Conservation (phyloP, 169 alveolate species). For the Plasmodium inui region DNA sequence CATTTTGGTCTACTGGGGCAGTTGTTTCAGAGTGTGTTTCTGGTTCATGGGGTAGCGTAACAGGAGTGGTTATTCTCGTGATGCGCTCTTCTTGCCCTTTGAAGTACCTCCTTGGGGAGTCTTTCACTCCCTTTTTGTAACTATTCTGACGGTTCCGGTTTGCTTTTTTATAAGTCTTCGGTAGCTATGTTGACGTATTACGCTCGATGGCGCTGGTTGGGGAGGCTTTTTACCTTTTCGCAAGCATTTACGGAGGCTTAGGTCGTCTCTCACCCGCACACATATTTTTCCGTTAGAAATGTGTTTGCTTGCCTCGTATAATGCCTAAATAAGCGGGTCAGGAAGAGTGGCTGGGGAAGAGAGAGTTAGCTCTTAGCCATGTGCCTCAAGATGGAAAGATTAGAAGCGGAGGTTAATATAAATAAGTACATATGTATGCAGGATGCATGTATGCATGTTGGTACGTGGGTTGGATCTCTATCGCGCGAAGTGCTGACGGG, state of each 20-base stretch:
- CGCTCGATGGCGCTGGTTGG: not conserved
- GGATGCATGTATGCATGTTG: not conserved
- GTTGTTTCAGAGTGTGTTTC: not conserved
- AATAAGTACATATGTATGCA: not conserved
- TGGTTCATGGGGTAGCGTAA: not conserved
- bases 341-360: not conserved
- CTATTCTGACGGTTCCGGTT: not conserved
- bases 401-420: not conserved
- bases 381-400: not conserved
- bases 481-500: not conserved
- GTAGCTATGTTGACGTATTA: not conserved
- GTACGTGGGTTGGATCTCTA: not conserved
- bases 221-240: not conserved
- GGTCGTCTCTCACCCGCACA: not conserved
- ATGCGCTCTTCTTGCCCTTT: not conserved
- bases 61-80: not conserved
- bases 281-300: not conserved
- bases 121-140: not conserved
- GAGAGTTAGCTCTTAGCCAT: not conserved
- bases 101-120: not conserved
- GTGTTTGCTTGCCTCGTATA: not conserved
- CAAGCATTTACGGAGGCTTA: not conserved
- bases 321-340: not conserved
- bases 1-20: conserved; percentile 13
- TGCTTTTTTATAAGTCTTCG: not conserved